Conservation (phyloP, 352 stramenopile genomes). For the Pythium sp. region DNA sequence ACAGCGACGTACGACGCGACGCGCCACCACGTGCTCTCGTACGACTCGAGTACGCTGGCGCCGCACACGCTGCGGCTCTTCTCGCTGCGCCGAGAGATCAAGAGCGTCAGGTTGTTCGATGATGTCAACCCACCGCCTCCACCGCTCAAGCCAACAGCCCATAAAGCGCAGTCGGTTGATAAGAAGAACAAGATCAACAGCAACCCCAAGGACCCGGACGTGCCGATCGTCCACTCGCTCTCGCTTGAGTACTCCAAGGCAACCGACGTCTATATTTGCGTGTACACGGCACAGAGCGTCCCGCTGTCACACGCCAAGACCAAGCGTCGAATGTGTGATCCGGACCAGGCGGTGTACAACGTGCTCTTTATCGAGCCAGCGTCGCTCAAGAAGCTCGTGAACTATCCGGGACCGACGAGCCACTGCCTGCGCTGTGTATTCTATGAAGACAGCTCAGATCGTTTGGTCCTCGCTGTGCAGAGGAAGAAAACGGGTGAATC, state of each 20-base stretch:
- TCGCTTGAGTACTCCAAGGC: conserved; percentile 39
- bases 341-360: conserved; percentile 24
- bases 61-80: conserved; percentile 65
- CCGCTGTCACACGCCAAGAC: conserved; percentile 5
- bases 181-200: conserved; percentile 11
- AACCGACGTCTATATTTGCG: conserved; percentile 61
- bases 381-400: conserved; percentile 51
- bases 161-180: neutral
- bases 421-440: conserved; percentile 43
- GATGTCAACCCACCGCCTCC: conserved; percentile 17
- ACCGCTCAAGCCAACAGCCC: neutral
- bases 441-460: conserved; percentile 36
- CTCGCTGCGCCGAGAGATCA: conserved; percentile 70
- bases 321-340: neutral
- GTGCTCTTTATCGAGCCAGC: conserved; percentile 65
- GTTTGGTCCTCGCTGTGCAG: conserved; percentile 42
- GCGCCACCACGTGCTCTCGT: conserved; percentile 70
- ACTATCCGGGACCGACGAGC: conserved; percentile 38
- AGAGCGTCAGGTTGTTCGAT: conserved; percentile 48
- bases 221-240: conserved; percentile 27
- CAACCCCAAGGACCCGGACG: neutral
- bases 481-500: conserved; percentile 7
- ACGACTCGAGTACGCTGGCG: conserved; percentile 40
- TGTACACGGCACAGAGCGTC: conserved; percentile 35
- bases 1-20: conserved; percentile 57